phyloP scores from a whole-genome alignment of 768 basidiomycete species.

The Suillus brevipes region DNA sequence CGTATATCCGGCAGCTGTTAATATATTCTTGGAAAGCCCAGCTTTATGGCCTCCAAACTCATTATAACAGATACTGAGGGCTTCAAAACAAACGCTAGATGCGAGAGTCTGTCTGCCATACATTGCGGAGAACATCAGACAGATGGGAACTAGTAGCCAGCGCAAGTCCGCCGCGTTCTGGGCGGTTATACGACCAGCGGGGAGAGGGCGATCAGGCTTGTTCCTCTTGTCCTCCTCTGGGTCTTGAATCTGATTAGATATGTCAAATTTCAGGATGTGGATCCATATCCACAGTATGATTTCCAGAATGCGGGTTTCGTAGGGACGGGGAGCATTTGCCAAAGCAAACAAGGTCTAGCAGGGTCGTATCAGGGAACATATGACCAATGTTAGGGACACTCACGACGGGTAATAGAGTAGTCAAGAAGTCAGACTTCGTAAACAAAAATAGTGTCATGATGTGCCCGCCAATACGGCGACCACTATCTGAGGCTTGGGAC shows the following conservation, averaged over 20 bases:
- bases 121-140: conserved; percentile 25
- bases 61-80: conserved; percentile 32
- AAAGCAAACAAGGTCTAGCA: conserved; percentile 27
- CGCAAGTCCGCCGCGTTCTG: conserved; percentile 31
- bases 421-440: conserved; percentile 11
- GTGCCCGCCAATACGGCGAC: conserved; percentile 10
- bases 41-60: conserved; percentile 25
- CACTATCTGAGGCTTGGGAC: background rate
- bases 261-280: conserved; percentile 38
- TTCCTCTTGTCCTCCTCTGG: conserved; percentile 38
- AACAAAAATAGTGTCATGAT: conserved; percentile 12
- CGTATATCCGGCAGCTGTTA: conserved; percentile 29
- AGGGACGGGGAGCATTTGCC: conserved; percentile 21
- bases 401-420: conserved; percentile 10
- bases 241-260: conserved; percentile 37
- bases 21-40: conserved; percentile 24
- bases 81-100: conserved; percentile 26
- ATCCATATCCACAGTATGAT: conserved; percentile 40
- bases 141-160: conserved; percentile 29
- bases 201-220: conserved; percentile 40
- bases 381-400: background rate
- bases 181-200: conserved; percentile 36
- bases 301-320: conserved; percentile 14
- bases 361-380: background rate
- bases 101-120: conserved; percentile 28